Base-by-base conservation (phyloP, 1,284 basidiomycete genomes). In the Apiotrichum sp. region DNA sequence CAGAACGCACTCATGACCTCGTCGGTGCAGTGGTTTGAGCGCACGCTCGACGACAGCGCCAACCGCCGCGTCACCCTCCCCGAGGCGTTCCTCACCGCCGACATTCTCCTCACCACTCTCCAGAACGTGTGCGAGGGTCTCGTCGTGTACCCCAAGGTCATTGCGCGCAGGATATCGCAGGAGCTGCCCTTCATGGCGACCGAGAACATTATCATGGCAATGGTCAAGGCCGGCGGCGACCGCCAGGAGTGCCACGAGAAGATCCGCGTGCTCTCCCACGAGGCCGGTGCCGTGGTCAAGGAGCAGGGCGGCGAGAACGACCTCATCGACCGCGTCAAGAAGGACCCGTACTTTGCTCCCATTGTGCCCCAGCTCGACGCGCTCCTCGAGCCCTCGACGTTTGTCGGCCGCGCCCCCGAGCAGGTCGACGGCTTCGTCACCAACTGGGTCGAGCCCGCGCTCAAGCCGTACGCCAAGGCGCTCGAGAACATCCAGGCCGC, bases 181-280 rank as follows among this genome's bases (percentile, higher is more conserved):
- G 96, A 99, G 78, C 82, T 99, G 38, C 96, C 96, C 2, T 98
- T 98, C 82, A 99, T 99, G 96, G 89, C 90, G 3, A 93, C 93
- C 3, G 93, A 97, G 78, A 98, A 98, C 77, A 83, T 99, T 76
- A 98, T 98, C 80, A 98, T 99, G 96, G 93, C 93, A 10, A 86
- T 98, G 61, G 96, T 98, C 58, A 95, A 95, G 77, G 75, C 77
- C 53, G 93, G 93, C 42, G 96, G 93, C 1, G 95, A 98, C 75
- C 82, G 96, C 41, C 96, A 98, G 77, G 89, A 90, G 75, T 93
- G 92, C 40, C 95, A 98, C 76, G 96, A 98, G 78, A 88, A 89
- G 77, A 95, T 98, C 71, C 80, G 95, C 58, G 93, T 97, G 51
- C 66, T 98, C n/a, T 96, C 92, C 11, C 95, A 98, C 76, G 86